Evolutionary conservation across 1,139 yeast species (phyloP).

Genomic region (Komagataea norvegica): DNA sequence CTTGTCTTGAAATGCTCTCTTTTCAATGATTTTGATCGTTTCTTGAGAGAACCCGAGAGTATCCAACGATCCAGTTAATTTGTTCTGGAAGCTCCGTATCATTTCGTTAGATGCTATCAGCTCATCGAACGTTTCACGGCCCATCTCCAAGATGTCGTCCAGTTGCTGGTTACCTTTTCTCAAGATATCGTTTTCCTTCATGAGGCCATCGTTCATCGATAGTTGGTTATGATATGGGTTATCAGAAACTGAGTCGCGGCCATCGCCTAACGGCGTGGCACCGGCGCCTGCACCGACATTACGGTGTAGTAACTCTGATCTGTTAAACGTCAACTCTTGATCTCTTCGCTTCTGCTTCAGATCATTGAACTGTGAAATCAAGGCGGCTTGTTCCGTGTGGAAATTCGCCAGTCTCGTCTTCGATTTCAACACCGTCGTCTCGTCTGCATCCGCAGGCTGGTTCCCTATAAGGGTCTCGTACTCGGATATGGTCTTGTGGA

Average conservation of each 20-base stretch:
- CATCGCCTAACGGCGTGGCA: constrained; percentile 7
- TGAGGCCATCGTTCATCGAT: constrained; percentile 52
- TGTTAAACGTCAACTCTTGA: constrained; percentile 45
- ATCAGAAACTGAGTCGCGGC: constrained; percentile 27
- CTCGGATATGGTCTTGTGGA: constrained; percentile 73
- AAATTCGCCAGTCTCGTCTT: constrained; percentile 58
- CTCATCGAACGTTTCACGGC: constrained; percentile 80
- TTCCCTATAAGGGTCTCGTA: constrained; percentile 48
- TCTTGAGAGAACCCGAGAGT: constrained; percentile 86
- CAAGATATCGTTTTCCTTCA: constrained; percentile 62
- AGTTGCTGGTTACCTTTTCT: constrained; percentile 73
- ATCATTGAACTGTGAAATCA: constrained; percentile 52
- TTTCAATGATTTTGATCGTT: constrained; percentile 77
- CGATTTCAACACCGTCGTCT: constrained; percentile 58
- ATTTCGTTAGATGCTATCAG: constrained; percentile 79
- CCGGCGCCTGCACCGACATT: constrained; percentile 6
- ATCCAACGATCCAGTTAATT: constrained; percentile 62
- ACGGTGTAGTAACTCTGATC: constrained; percentile 61
- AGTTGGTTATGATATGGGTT: constrained; percentile 26
- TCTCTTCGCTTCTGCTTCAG: constrained; percentile 66
- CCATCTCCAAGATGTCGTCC: constrained; percentile 88
- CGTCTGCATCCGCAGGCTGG: constrained; percentile 47
- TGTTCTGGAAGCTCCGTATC: constrained; percentile 57
- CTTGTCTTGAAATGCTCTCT: constrained; percentile 85
- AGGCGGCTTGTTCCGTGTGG: constrained; percentile 52